These are phyloP conservation scores for Cairneyella variabilis DNA, from an alignment of 495 filamentous ascomycete species.

Conservation along the genomic window DNA sequence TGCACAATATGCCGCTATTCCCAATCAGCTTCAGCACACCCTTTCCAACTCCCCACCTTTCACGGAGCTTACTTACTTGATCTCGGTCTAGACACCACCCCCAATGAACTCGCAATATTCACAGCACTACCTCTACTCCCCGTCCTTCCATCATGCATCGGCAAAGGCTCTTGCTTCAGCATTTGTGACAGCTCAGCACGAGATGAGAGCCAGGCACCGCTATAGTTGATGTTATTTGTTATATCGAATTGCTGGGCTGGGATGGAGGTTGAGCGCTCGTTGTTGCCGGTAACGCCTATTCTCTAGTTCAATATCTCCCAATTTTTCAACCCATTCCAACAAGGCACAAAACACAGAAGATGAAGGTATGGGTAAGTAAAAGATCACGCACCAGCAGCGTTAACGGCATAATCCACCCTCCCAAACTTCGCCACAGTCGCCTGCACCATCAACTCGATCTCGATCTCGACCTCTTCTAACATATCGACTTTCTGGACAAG, in stretches of 20 bases:
- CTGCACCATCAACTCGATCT: conserved; percentile 37
- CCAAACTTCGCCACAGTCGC: conserved; percentile 32
- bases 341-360: background rate
- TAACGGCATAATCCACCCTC: conserved; percentile 50
- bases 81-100: conserved; percentile 42
- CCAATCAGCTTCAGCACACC: background rate
- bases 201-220: conserved; percentile 47
- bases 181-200: conserved; percentile 44
- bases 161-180: conserved; percentile 42
- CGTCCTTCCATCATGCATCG: conserved; percentile 35
- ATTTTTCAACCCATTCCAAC: too few relatives aligned
- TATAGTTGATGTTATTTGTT: conserved; percentile 49
- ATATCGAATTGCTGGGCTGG: conserved; percentile 40
- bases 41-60: too few relatives aligned
- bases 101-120: conserved; percentile 53
- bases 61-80: conserved; percentile 37
- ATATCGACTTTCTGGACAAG: conserved; percentile 37
- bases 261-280: conserved; percentile 34
- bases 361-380: background rate
- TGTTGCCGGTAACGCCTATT: conserved; percentile 32
- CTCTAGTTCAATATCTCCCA: background rate
- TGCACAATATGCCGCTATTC: conserved; percentile 41
- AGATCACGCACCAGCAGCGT: conserved; percentile 38
- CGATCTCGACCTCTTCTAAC: conserved; percentile 39
- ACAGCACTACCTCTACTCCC: conserved; percentile 43